Conservation (phyloP, 805 yeast genomes). For the Candida multigemmis region DNA sequence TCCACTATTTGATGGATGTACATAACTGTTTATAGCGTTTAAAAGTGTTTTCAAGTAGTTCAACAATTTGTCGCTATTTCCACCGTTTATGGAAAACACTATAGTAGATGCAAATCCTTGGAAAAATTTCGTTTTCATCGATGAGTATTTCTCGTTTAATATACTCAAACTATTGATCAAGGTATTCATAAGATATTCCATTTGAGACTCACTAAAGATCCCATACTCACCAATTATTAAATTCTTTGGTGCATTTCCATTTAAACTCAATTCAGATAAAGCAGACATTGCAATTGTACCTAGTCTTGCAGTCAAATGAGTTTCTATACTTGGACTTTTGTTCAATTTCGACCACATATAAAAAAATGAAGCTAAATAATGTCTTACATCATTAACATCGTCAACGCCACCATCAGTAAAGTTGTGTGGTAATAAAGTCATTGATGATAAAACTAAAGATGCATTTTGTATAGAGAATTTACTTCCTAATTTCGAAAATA, state of each 20-base stretch:
- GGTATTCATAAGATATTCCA: conserved; percentile 50
- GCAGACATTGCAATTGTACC: conserved; percentile 51
- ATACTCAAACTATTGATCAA: conserved; percentile 37
- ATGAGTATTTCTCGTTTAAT: conserved; percentile 38
- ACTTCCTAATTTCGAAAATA: conserved; percentile 43
- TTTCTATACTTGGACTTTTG: conserved; percentile 44
- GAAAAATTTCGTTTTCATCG: conserved; percentile 29
- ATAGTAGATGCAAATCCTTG: conserved; percentile 38
- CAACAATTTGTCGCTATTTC: conserved; percentile 38
- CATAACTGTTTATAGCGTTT: conserved; percentile 70
- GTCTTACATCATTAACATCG: conserved; percentile 30
- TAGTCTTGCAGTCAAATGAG: conserved; percentile 54
- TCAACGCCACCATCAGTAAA: conserved; percentile 21
- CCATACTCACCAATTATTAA: conserved; percentile 46
- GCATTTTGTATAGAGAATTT: conserved; percentile 48
- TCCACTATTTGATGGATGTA: conserved; percentile 91
- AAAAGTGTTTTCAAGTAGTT: conserved; percentile 45
- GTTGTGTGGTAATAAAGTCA: conserved; percentile 45
- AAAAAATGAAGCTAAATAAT: conserved; percentile 59
- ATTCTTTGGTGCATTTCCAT: conserved; percentile 4
- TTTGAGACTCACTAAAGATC: conserved; percentile 53
- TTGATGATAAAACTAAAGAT: conserved; percentile 39
- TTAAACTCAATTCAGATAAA: conserved; percentile 19
- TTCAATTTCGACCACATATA: conserved; percentile 60
- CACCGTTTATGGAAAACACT: conserved; percentile 54